These are phyloP conservation scores for Tuber calosporum DNA, from an alignment of 495 filamentous ascomycete species.

Conservation along the genomic window DNA sequence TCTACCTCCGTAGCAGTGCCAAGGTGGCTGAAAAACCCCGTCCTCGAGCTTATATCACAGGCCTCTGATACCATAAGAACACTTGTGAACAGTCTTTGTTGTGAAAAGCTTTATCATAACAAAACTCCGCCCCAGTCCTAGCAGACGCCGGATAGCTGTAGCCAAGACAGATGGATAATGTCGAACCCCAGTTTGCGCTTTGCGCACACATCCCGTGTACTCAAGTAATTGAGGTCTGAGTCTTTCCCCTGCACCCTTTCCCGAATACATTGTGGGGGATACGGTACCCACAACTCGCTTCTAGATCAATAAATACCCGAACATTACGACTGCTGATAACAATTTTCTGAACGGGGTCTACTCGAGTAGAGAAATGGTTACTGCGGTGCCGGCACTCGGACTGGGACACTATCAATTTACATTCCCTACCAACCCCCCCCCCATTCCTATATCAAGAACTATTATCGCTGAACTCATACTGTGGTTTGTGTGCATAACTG, in stretches of 20 bases:
- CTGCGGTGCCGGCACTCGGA: neutral
- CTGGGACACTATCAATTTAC: neutral
- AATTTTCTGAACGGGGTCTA: neutral
- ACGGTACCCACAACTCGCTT: neutral
- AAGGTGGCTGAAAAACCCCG: too few relatives aligned
- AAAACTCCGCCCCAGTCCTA: neutral
- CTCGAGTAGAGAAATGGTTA: neutral
- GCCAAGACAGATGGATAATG: too few relatives aligned
- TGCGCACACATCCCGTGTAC: neutral
- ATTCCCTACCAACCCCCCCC: neutral
- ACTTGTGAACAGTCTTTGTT: too few relatives aligned
- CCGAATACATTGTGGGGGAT: neutral
- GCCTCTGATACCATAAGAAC: too few relatives aligned
- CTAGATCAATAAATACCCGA: neutral
- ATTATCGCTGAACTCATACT: neutral
- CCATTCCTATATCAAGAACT: neutral
- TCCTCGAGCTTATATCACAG: too few relatives aligned
- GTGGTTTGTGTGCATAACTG: neutral
- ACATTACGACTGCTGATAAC: neutral
- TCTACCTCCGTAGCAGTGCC: too few relatives aligned
- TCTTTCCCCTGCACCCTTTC: neutral
- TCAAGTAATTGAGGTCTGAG: neutral
- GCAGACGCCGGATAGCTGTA: too few relatives aligned
- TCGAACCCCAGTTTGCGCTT: neutral
- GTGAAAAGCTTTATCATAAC: too few relatives aligned